Conservation (phyloP, 768 basidiomycete genomes). For the Xerocomus potaroensis region DNA sequence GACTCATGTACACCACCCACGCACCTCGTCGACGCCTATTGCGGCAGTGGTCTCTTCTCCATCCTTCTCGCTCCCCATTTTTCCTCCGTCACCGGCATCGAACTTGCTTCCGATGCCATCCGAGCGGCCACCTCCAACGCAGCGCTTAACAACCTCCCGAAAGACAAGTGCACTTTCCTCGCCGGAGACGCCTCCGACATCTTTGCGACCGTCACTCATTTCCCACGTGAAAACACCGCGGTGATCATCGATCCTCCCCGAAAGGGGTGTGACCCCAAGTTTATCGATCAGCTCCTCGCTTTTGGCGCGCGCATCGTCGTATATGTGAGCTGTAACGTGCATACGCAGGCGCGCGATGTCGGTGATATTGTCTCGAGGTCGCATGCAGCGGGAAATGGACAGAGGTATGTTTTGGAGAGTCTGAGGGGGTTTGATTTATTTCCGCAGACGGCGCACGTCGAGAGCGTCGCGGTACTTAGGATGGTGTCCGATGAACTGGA, state of each 20-base stretch:
- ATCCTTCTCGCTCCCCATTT: slow-evolving; percentile 79
- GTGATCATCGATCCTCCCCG: slow-evolving; percentile 88
- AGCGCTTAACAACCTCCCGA: slow-evolving; percentile 53
- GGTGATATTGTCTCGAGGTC: slow-evolving; percentile 59
- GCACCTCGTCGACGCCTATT: slow-evolving; percentile 94
- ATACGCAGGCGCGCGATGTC: slow-evolving; percentile 87
- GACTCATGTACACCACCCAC: slow-evolving; percentile 40
- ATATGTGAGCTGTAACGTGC: slow-evolving; percentile 95
- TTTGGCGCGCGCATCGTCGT: slow-evolving; percentile 70
- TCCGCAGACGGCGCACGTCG: slow-evolving; percentile 94
- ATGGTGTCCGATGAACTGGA: no score
- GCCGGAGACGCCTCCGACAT: slow-evolving; percentile 86
- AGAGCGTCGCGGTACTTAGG: slow-evolving; percentile 69
- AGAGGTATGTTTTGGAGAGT: slow-evolving; percentile 73
- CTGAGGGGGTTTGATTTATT: slow-evolving; percentile 91
- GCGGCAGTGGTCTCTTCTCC: slow-evolving; percentile 85
- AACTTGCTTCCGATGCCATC: slow-evolving; percentile 74
- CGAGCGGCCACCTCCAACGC: slow-evolving; percentile 65
- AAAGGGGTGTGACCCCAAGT: slow-evolving; percentile 85
- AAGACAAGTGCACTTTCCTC: slow-evolving; percentile 58
- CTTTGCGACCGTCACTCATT: slow-evolving; percentile 61
- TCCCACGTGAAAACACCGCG: slow-evolving; percentile 62
- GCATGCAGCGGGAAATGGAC: slow-evolving; percentile 33
- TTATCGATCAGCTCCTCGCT: slow-evolving; percentile 68
- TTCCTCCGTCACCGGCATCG: slow-evolving; percentile 78